phyloP scores from a whole-genome alignment of 2,329 filamentous ascomycete genomes.

The Calycina herbarum region DNA sequence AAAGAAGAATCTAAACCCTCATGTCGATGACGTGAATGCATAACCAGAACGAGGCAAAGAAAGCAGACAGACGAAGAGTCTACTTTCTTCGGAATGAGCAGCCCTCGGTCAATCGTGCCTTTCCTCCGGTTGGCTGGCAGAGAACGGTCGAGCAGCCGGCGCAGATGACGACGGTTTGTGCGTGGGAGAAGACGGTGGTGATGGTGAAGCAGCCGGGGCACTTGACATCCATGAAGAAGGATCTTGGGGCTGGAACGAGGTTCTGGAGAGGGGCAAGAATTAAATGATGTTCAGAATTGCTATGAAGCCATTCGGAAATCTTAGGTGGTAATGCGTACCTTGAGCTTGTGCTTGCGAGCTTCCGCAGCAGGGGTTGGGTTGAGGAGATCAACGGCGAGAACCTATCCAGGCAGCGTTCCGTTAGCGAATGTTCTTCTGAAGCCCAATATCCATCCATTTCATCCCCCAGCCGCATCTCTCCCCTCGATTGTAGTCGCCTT shows the following conservation, averaged over 20 bases:
- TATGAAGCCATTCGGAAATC: conserved; percentile 10
- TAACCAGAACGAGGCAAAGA: conserved; percentile 39
- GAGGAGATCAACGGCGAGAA: conserved; percentile 99
- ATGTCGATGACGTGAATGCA: conserved; percentile 34
- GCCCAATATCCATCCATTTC: conserved; percentile 26
- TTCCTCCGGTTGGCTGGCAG: conserved; percentile 99
- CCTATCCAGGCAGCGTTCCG: conserved; percentile 56
- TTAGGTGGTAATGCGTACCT: conserved; percentile 62
- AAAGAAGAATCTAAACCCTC: conserved; percentile 32
- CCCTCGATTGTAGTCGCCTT: not conserved
- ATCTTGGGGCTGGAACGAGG: conserved; percentile 93
- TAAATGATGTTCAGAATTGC: conserved; percentile 10
- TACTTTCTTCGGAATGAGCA: conserved; percentile 99
- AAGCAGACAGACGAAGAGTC: conserved; percentile 51
- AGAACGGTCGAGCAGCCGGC: conserved; percentile 99
- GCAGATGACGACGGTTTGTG: conserved; percentile 99
- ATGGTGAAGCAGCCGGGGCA: conserved; percentile 99
- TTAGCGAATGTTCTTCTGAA: conserved; percentile 47
- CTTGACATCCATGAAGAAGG: conserved; percentile 99
- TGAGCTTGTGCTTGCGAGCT: conserved; percentile 99
- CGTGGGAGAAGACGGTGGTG: conserved; percentile 99
- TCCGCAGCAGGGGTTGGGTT: conserved; percentile 97
- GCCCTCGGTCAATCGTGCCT: conserved; percentile 97
- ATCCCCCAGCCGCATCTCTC: conserved; percentile 20
- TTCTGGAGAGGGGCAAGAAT: conserved; percentile 53